These are phyloP conservation scores for Paecilomyces niveus DNA, from an alignment of 2,329 filamentous ascomycete species.

Conservation along the genomic window DNA sequence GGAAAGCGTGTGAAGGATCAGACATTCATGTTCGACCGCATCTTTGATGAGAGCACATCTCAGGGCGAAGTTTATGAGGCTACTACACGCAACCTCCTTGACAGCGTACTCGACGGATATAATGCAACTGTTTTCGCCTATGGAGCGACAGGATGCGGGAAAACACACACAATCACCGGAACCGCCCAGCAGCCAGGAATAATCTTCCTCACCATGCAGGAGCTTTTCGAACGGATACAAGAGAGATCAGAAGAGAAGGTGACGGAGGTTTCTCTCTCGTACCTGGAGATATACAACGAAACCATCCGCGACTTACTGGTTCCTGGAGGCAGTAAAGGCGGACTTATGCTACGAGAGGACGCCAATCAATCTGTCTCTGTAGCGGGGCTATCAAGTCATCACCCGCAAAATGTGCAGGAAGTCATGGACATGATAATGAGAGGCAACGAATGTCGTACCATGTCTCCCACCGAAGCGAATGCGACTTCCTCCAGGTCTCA, in stretches of 20 bases:
- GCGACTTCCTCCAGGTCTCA: slow-evolving; percentile 96
- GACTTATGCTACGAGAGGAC: slow-evolving; percentile 89
- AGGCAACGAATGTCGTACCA: slow-evolving; percentile 89
- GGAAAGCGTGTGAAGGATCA: slow-evolving; percentile 96
- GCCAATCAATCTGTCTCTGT: slow-evolving; percentile 89
- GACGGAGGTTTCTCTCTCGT: slow-evolving; percentile 86
- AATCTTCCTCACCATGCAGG: slow-evolving; percentile 98
- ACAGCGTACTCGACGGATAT: slow-evolving; percentile 93
- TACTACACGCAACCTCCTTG: slow-evolving; percentile 81
- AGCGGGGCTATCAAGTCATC: slow-evolving; percentile 81
- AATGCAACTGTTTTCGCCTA: slow-evolving; percentile 99
- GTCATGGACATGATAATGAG: slow-evolving; percentile 99
- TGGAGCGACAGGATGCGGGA: slow-evolving; percentile 94
- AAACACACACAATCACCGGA: slow-evolving; percentile 95
- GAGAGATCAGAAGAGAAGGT: slow-evolving; percentile 79
- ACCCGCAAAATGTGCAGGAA: slow-evolving; percentile 82
- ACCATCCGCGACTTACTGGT: slow-evolving; percentile 92
- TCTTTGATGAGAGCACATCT: slow-evolving; percentile 91
- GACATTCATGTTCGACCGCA: slow-evolving; percentile 91
- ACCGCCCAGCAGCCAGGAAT: slow-evolving; percentile 90
- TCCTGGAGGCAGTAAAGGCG: slow-evolving; percentile 73
- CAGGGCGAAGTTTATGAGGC: slow-evolving; percentile 93
- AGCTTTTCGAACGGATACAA: slow-evolving; percentile 92
- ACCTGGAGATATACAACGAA: slow-evolving; percentile 98
- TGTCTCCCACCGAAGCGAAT: slow-evolving; percentile 95